Base-by-base conservation (phyloP, 2,329 filamentous ascomycete species). In the Colletotrichum phormii region DNA sequence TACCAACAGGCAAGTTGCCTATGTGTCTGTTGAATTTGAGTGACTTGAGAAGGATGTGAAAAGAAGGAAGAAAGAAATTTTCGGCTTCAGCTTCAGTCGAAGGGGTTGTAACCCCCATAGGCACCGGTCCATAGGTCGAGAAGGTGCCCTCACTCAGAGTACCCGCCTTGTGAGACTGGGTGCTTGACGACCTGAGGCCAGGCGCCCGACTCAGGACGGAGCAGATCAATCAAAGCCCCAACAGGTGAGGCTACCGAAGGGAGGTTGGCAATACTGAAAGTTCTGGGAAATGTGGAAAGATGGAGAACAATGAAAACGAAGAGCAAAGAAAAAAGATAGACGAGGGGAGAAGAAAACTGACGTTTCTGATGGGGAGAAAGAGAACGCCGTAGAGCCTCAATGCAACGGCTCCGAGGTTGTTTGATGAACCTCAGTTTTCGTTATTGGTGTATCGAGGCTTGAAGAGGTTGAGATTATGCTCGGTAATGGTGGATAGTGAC, bases 81-180 rank as follows among this genome's bases (percentile, higher is more conserved):
- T n/a, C 22, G 49, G 33, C 33, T 42, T 57, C 15, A 4, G 6
- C 22, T 18, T 46, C 18, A 12, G 7, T 12, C 12, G 4, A 22
- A 42, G 33, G 51, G 26, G 4, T 22, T 37, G 46, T 37, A 22
- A 65, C 18, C 8, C 3, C n/a, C 24, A 24, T 15, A 18, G 29
- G 2, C 46, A 63, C 29, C 31, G 18, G 18, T 12, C 13, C n/a
- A 29, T 53, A 8, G 9, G n/a, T 35, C 12, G n/a, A 53, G 60
- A 63, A 63, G 60, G 60, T 51, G 60, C 60, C 37, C 13, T 63
- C 42, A 12, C 60, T 13, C 51, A 7, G 35, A 58, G 67, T 62
- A 51, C 67, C 18, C 67, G 61, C 37, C 53, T 42, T 18, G 53
- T 65, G 51, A 65, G 12, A 22, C 5, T 8, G 9, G 29, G 53